A percentile compares a stretch with the other conserved stretches of the same genome.
Conservation (phyloP, 139 green algal species). For the Volvox reticuliferus region DNA sequence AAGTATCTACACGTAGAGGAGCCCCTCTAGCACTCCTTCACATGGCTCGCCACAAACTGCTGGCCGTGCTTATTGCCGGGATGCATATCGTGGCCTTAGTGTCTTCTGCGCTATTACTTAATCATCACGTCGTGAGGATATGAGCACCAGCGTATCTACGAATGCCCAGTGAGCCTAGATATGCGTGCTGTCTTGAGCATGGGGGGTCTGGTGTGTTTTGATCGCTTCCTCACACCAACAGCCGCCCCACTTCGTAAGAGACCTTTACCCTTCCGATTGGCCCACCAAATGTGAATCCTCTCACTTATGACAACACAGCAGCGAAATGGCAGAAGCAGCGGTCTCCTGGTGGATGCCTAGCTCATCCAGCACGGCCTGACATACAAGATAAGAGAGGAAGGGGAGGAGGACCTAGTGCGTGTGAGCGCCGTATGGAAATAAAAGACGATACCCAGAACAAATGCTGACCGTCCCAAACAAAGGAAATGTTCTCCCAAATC, state of each 20-base stretch:
- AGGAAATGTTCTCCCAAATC: background rate
- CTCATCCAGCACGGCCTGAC: constrained; percentile 44
- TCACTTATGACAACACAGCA: constrained; percentile 46
- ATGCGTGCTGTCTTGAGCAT: background rate
- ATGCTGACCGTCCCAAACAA: no score
- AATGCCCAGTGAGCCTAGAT: no score
- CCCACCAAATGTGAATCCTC: no score
- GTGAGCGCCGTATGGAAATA: background rate
- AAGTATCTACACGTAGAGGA: no score
- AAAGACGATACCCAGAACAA: background rate
- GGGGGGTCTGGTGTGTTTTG: background rate
- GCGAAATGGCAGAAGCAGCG: constrained; percentile 22
- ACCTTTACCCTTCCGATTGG: background rate
- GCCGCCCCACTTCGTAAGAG: background rate
- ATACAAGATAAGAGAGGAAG: background rate
- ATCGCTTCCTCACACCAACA: background rate
- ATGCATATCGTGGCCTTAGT: no score
- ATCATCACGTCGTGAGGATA: background rate
- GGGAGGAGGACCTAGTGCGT: no score
- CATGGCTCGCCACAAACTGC: no score
- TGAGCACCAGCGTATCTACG: no score
- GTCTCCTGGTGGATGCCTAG: constrained; percentile 19
- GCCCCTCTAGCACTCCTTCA: no score
- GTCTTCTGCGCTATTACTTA: no score
- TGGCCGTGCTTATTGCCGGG: background rate